Conservation (phyloP, 345 rosid species). For the Linum usitatissimum region DNA sequence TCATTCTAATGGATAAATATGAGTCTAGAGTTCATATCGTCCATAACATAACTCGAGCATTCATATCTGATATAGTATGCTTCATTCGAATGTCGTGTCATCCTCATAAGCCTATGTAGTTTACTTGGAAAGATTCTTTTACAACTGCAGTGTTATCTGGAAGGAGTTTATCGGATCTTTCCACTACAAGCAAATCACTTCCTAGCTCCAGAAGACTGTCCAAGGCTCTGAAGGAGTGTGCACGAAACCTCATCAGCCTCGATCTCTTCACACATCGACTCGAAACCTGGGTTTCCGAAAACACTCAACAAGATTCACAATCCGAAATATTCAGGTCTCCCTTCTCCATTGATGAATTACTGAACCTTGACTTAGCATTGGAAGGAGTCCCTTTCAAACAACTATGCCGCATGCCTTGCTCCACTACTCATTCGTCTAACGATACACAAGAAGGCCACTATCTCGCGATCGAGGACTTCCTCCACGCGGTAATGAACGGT, state of each 20-base stretch:
- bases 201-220: constrained; percentile 33
- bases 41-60: no score
- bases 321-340: constrained; percentile 31
- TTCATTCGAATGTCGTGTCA: no score
- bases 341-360: constrained; percentile 39
- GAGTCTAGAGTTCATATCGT: not conserved
- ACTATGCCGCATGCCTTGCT: constrained; percentile 49
- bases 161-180: constrained; percentile 33
- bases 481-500: constrained; percentile 35
- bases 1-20: not conserved
- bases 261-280: constrained; percentile 31
- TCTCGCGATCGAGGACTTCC: constrained; percentile 48
- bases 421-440: constrained; percentile 21
- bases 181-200: constrained; percentile 32
- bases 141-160: constrained; percentile 32
- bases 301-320: constrained; percentile 16
- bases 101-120: no score
- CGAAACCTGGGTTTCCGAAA: constrained; percentile 39
- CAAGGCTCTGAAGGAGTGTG: constrained; percentile 42
- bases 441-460: constrained; percentile 31
- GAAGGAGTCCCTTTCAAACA: constrained; percentile 51
- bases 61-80: no score
- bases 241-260: constrained; percentile 24
- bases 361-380: constrained; percentile 51
- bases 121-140: no score